These are phyloP conservation scores for Starmerella asiatica DNA, from an alignment of 805 yeast species.

Conservation along the genomic window DNA sequence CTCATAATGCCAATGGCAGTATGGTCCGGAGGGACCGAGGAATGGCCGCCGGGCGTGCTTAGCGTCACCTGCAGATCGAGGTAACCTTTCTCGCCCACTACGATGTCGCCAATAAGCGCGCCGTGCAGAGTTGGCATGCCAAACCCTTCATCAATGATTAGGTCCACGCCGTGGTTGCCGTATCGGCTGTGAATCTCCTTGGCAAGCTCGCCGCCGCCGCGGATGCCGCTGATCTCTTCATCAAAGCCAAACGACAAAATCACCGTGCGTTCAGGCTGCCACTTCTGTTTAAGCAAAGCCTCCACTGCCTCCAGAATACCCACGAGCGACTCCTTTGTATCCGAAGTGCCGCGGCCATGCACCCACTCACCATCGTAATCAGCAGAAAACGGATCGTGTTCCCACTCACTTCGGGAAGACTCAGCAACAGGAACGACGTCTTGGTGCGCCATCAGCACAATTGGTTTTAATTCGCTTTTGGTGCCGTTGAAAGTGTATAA, in stretches of 20 bases:
- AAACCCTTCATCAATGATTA: conserved; percentile 63
- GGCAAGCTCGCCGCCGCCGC: conserved; percentile 49
- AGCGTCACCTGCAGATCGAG: conserved; percentile 39
- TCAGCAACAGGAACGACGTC: conserved; percentile 69
- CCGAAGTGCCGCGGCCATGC: conserved; percentile 70
- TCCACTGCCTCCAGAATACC: conserved; percentile 57
- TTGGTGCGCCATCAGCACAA: conserved; percentile 61
- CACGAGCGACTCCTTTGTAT: conserved; percentile 58
- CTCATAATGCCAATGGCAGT: conserved; percentile 67
- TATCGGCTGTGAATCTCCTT: conserved; percentile 37
- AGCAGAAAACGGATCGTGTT: conserved; percentile 52
- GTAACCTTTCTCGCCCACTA: conserved; percentile 52
- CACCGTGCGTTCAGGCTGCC: conserved; percentile 47
- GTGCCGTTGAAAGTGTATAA: conserved; percentile 56
- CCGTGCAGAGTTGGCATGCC: conserved; percentile 33
- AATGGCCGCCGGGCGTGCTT: conserved; percentile 63
- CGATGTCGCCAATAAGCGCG: conserved; percentile 39
- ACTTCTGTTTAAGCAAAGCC: conserved; percentile 38
- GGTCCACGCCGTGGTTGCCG: conserved; percentile 49
- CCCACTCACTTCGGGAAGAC: conserved; percentile 46
- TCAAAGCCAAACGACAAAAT: conserved; percentile 64
- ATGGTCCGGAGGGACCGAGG: conserved; percentile 68
- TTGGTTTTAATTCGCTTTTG: conserved; percentile 41
- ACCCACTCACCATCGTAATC: conserved; percentile 51
- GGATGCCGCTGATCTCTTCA: conserved; percentile 56